Base-by-base conservation (phyloP, 2,329 filamentous ascomycete species). In the Myriosclerotinia duriaeana region DNA sequence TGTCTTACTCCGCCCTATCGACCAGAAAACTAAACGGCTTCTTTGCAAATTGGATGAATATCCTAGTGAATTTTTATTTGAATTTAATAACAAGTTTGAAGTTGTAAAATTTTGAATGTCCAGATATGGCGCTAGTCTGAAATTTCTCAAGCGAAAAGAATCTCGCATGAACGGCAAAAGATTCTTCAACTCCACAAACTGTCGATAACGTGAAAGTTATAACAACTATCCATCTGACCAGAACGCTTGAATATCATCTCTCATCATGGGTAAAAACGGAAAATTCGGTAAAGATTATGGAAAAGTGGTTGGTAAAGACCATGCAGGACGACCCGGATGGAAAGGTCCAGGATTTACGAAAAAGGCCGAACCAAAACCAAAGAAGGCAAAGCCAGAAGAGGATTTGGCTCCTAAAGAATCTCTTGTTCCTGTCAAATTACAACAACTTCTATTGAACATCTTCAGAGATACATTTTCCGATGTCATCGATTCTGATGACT, bases 371-470 rank as follows among this genome's bases (percentile, higher is more conserved):
- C 26, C 38, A 54, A 69, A 69, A 53, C 36, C 67, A 5, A 62
- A 62, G n/a, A 66, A 53, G 12, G 44, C 61, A 30, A 60, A 59
- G 15, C 17, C 50, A 20, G 67, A 58, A 36, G 63, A 64, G 44
- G 65, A 66, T 30, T 9, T 38, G 7, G 53, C 63, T 14, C 36
- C 55, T 20, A 50, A 64, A 40, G 68, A 70, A 52, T 60, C 59
- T 38, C 38, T 64, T 11, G 59, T 86, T 22, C 81, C 84, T 0
- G 55, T 83, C 9, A 78, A 83, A 52, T 76, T 88, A 2, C 90
- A 92, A 74, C 91, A 93, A 76, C 79, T 84, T 46, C 81, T 95
- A 36, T 81, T 97, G 56, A 84, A 92, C 72, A 80, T 92, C 69
- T 97, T 96, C 79, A 83, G 83, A 67, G 79, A 84, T 68, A 82